phyloP scores from a whole-genome alignment of 768 basidiomycete species.

The Mycena haematopus region DNA sequence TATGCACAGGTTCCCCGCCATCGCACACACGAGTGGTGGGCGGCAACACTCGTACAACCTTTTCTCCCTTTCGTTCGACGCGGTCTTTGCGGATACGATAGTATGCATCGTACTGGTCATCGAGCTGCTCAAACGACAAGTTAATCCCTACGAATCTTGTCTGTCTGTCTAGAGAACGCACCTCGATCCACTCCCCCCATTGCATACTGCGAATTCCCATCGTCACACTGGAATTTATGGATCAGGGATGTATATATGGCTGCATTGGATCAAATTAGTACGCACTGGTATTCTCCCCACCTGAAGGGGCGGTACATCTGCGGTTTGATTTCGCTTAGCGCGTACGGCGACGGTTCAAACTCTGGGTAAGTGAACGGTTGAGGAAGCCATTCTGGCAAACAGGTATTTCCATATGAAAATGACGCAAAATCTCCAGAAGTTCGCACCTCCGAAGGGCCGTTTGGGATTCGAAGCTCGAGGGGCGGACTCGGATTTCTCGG shows the following conservation, averaged over 20 bases:
- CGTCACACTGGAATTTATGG: constrained; percentile 53
- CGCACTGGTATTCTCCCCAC: constrained; percentile 69
- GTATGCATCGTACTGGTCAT: constrained; percentile 41
- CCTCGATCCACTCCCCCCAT: constrained; percentile 79
- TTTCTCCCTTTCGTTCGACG: constrained; percentile 55
- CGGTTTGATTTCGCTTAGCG: constrained; percentile 54
- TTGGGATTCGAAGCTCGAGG: not conserved
- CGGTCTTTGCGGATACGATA: constrained; percentile 66
- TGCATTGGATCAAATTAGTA: constrained; percentile 26
- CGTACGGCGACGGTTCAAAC: constrained; percentile 47
- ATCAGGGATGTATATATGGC: not conserved
- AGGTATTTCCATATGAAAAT: not conserved
- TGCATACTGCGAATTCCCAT: constrained; percentile 74
- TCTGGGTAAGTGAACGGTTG: constrained; percentile 57
- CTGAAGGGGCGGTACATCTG: constrained; percentile 72
- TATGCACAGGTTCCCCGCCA: constrained; percentile 44
- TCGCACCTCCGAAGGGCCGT: constrained; percentile 18
- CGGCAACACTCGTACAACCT: constrained; percentile 54
- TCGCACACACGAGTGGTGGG: constrained; percentile 18
- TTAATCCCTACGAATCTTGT: not conserved
- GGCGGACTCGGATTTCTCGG: not conserved
- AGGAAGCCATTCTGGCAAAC: constrained; percentile 28
- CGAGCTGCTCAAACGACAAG: constrained; percentile 3
- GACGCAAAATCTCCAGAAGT: not conserved
- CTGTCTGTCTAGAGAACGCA: constrained; percentile 33